Evolutionary conservation across 2,329 filamentous ascomycete species (phyloP), one percentile per base, ranked within the genome.

Genomic region (Xylaria sp.): DNA sequence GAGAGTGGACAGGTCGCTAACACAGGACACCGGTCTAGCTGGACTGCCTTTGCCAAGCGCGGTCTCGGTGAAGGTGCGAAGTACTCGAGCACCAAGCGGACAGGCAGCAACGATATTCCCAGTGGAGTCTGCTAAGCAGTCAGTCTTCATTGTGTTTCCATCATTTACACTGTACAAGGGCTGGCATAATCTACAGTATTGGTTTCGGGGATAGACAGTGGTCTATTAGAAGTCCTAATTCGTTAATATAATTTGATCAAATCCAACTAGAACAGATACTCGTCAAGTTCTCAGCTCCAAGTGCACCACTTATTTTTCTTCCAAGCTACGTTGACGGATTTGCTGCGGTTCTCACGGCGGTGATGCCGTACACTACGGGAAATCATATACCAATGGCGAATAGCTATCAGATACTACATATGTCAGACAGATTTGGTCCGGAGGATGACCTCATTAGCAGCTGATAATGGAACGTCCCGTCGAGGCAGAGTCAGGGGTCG

Each of bases 31-130:
- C n/a, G n/a, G n/a, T 57, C 26, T 22, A 60, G 58, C 61, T 81
- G 78, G 78, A 76, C 61, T 4, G 78, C 69, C 1, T 81, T 81
- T 57, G 78, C 78, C 13, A 80, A 80, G 72, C 68, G 78, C 17
- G 78, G 78, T 4, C 66, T 81, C n/a, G 78, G 78, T 45, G 17
- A 63, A 29, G 64, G 64, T 44, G 72, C 71, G 18, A 59, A 37
- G 29, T 68, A 65, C 58, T 63, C 51, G 39, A 60, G 59, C 54
- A 44, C 9, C 49, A 57, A 34, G 41, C 65, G 67, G 21, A 64
- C 51, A 3, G 69, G 66, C 52, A 69, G 66, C 69, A 67, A 64
- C 44, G 48, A 9, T 5, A 57, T 71, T 38, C 68, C 68, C n/a
- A 21, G 37, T 8, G 69, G 68, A 29, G 66, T 69, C 43, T 70